Evolutionary conservation across 2,329 filamentous ascomycete species (phyloP).

Genomic region (Sarocladium oryzae): DNA sequence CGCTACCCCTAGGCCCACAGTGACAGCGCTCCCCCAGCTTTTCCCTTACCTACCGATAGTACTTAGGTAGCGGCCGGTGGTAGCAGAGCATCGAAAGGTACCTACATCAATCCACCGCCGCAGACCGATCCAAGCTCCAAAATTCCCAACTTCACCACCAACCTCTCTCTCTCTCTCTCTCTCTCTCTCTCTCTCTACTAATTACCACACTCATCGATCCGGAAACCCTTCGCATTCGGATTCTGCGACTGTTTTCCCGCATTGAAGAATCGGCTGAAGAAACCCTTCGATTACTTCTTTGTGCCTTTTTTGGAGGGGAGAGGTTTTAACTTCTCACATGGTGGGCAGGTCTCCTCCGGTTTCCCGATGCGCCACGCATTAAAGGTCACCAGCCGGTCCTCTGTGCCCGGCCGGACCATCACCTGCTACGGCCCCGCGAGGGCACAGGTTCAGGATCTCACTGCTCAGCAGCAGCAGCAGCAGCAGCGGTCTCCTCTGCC

Average conservation of each 20-base stretch:
- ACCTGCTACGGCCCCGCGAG: slow-evolving; percentile 24
- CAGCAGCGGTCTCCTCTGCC: neutral
- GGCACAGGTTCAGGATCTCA: slow-evolving; percentile 22
- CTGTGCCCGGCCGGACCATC: slow-evolving; percentile 13
- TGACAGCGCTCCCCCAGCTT: too few relatives aligned
- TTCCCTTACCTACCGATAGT: neutral
- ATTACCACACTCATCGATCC: neutral
- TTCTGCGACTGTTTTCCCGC: neutral
- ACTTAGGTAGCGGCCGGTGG: too few relatives aligned
- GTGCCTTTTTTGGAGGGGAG: neutral
- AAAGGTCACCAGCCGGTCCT: neutral
- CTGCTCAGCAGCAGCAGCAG: slow-evolving; percentile 4
- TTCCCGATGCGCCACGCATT: slow-evolving; percentile 5
- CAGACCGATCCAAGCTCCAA: neutral
- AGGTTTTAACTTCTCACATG: neutral
- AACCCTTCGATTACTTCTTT: too few relatives aligned
- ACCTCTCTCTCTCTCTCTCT: neutral
- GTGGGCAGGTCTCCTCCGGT: neutral
- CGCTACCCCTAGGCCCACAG: too few relatives aligned
- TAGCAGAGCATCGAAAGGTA: too few relatives aligned
- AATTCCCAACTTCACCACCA: neutral
- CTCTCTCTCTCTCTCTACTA: neutral
- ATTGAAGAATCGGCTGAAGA: too few relatives aligned
- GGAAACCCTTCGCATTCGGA: neutral
- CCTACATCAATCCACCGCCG: neutral